These are phyloP conservation scores for Plasmodium relictum DNA, from an alignment of 169 alveolate genomes.

Conservation along the genomic window DNA sequence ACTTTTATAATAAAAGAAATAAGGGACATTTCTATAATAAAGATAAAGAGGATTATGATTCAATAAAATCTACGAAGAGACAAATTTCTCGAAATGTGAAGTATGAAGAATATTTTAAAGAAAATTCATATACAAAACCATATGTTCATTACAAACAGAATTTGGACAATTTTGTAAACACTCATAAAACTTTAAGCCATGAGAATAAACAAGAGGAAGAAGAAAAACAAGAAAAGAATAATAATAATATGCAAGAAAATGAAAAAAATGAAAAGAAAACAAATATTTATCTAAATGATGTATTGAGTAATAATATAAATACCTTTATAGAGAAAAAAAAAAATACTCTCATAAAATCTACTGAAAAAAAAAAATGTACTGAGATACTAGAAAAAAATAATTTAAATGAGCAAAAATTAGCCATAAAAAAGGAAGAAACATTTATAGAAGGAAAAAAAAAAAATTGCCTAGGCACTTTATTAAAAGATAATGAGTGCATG, in stretches of 20 bases:
- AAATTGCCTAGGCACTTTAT: not conserved
- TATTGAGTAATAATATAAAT: not conserved
- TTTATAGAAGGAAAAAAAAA: not conserved
- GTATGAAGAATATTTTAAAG: slow-evolving; percentile 6
- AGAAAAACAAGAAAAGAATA: slow-evolving; percentile 7
- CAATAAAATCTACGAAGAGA: not conserved
- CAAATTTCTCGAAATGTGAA: not conserved
- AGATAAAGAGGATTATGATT: not conserved
- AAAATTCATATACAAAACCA: not conserved
- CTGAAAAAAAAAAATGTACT: not conserved
- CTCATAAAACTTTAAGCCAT: slow-evolving; percentile 1
- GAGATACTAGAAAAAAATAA: not conserved
- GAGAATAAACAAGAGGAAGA: not conserved
- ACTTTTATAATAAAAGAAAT: not conserved
- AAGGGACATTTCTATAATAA: not conserved
- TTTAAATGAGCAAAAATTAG: not conserved
- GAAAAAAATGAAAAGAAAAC: not conserved
- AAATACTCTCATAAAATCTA: not conserved
- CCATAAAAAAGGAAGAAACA: not conserved
- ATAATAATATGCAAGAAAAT: not conserved
- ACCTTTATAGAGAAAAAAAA: not conserved
- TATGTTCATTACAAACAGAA: not conserved
- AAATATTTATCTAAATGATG: not conserved
- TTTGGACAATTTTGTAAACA: not conserved
- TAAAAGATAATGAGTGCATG: not conserved